Base-by-base conservation (phyloP, 1,284 basidiomycete genomes). In the Melampsora abietis-canadensis region DNA sequence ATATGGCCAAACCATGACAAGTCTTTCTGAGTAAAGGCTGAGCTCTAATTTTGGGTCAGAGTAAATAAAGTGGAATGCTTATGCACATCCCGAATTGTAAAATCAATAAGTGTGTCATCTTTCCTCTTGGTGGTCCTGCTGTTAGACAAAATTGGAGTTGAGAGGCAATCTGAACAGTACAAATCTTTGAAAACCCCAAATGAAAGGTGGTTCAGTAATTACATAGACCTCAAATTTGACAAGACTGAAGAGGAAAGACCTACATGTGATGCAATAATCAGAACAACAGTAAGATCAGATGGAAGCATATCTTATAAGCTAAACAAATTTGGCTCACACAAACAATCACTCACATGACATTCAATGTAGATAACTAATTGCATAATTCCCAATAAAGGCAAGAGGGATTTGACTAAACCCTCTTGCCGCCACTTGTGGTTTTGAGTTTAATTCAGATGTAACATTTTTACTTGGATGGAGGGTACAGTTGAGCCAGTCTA, bases 91-190 rank as follows among this genome's bases (percentile, higher is more conserved):
- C 81, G 37, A 79, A 62, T 17, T 80, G 76, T 31, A 82, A 66
- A 80, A 82, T 81, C 15, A 79, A 77, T 40, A 82, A 76, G 66
- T 82, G 81, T 40, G 80, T 79, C 1, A 80, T 69, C 46, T 76
- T 77, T 34, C 81, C 81, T 19, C 79, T 77, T 6, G 76, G 77
- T 48, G 77, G 73, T 48, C 76, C 78, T 19, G 87, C 88, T 80
- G 82, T 91, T 87, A 92, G 91, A 84, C 93, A 94, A 59, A 92
- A 85, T 80, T 90, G 60, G 67, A 75, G 80, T 72, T 80, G 79
- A 66, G 79, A 80, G 14, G 76, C 77, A 67, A 79, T 80, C 76
- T 74, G 78, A 15, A 76, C 62, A 57, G 65, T 68, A 54, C 67
- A 76, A 75, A 78, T 81, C 65, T 77, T 66, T 44, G 48, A 34